Conservation (phyloP, 2,329 filamentous ascomycete genomes). For the Geosmithia flava region DNA sequence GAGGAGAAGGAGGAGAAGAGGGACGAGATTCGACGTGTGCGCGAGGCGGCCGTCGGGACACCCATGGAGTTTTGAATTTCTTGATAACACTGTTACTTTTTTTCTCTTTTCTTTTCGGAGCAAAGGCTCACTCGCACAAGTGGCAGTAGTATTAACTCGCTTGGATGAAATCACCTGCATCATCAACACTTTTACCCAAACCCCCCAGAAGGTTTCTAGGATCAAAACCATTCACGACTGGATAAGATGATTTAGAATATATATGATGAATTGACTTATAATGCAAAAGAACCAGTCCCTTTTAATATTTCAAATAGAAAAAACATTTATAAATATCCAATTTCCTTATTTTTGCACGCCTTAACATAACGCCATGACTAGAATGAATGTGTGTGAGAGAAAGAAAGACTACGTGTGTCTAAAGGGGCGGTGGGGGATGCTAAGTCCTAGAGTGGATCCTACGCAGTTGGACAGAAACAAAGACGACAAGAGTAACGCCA, state of each 20-base stretch:
- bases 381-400: background rate
- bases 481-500: constrained; percentile 53
- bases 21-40: constrained; percentile 35
- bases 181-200: too few species aligned
- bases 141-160: too few species aligned
- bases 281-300: too few species aligned
- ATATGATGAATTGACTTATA: too few species aligned
- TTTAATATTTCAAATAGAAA: background rate
- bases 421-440: too few species aligned
- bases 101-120: too few species aligned
- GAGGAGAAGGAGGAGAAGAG: constrained; percentile 49
- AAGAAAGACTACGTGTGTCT: background rate
- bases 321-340: background rate
- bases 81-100: background rate
- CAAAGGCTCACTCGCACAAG: too few species aligned
- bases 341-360: background rate
- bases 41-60: constrained; percentile 44
- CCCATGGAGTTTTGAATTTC: constrained; percentile 36
- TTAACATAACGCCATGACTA: background rate
- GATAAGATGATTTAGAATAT: too few species aligned
- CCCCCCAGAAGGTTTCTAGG: too few species aligned
- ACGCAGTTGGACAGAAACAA: constrained; percentile 37
- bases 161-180: too few species aligned
- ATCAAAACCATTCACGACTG: too few species aligned
- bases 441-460: constrained; percentile 3